Evolutionary conservation across 257 asterid genomes (phyloP), one percentile per base, ranked within the genome.

Genomic region (Asclepias syriaca): DNA sequence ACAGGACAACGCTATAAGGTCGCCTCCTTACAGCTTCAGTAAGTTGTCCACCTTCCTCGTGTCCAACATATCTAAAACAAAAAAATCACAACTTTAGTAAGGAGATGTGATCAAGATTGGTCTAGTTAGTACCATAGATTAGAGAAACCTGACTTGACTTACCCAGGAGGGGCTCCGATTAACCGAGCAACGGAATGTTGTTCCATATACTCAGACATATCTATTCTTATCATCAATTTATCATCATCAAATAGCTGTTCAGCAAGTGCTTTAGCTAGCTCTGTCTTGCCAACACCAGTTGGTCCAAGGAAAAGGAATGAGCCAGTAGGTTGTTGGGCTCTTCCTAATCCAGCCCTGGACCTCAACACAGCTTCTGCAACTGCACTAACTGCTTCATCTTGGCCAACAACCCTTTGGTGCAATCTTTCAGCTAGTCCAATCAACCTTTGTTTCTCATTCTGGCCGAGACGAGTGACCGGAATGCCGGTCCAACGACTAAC

Each of bases 101-200:
- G 43, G n/a, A 46, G 14, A 14, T 22, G 32, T 15, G 8, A 22
- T 61, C 10, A 7, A 3, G 4, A 34, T 34, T 1, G 37, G 7
- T 40, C 48, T 43, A 43, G 48, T 43, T 43, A 43, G 48, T 8
- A 43, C 48, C 48, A 43, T 1, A 9, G 10, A 43, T 7, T 7
- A 43, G 10, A 43, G 48, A 43, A 6, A 6, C 9, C 48, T 43
- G 11, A 6, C 2, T 5, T 43, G 40, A 79, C 93, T 75, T 79
- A 93, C 90, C 99, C 98, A 46, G 96, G 99, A 8, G 99, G 98
- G 76, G 99, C 93, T 15, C 99, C 99, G 57, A 94, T 94, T 57
- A 91, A 54, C 0, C 98, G 84, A 16, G 97, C 89, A 72, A 94
- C 96, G 0, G 99, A 91, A 75, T 91, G 97, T n/a, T 91, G 97